phyloP scores from a whole-genome alignment of 129 eudicot species.

The Artemisia tridentata region DNA sequence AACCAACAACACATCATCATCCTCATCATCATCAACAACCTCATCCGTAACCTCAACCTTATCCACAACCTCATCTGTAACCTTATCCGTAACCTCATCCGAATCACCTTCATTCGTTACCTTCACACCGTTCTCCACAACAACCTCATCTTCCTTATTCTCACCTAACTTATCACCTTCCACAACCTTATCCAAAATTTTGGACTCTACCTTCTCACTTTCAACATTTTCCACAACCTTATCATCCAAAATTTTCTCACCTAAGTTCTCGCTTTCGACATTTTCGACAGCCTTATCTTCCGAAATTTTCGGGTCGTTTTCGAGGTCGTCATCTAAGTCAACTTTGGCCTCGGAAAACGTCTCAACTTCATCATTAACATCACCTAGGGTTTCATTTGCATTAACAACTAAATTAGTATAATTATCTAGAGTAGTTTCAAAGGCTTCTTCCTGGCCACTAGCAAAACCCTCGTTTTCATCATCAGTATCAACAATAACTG shows the following conservation, averaged over 20 bases:
- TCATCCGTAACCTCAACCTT: slow-evolving; percentile 6
- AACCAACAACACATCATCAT: slow-evolving; percentile 31
- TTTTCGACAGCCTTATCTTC: not conserved
- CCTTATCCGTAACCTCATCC: not conserved
- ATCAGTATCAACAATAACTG: slow-evolving; percentile 27
- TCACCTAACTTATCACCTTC: slow-evolving; percentile 2
- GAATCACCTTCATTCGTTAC: slow-evolving; percentile 39
- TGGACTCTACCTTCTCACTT: slow-evolving; percentile 6
- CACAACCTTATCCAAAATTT: slow-evolving; percentile 15
- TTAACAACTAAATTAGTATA: too few relatives aligned
- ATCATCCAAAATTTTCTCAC: not conserved
- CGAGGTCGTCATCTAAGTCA: slow-evolving; percentile 36
- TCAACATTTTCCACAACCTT: not conserved
- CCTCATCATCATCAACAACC: slow-evolving; percentile 16
- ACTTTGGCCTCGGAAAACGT: slow-evolving; percentile 11
- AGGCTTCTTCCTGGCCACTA: slow-evolving; percentile 70
- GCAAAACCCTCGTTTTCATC: slow-evolving; percentile 52
- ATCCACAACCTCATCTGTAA: slow-evolving; percentile 2
- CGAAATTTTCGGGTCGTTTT: too few relatives aligned
- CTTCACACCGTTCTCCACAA: slow-evolving; percentile 23
- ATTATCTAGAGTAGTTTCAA: slow-evolving; percentile 38
- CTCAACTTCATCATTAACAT: slow-evolving; percentile 23
- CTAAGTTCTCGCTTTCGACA: not conserved
- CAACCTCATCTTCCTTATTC: slow-evolving; percentile 24
- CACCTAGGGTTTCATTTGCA: too few relatives aligned